These are phyloP conservation scores for Candida andamanensis DNA, from an alignment of 805 yeast genomes.

Conservation along the genomic window DNA sequence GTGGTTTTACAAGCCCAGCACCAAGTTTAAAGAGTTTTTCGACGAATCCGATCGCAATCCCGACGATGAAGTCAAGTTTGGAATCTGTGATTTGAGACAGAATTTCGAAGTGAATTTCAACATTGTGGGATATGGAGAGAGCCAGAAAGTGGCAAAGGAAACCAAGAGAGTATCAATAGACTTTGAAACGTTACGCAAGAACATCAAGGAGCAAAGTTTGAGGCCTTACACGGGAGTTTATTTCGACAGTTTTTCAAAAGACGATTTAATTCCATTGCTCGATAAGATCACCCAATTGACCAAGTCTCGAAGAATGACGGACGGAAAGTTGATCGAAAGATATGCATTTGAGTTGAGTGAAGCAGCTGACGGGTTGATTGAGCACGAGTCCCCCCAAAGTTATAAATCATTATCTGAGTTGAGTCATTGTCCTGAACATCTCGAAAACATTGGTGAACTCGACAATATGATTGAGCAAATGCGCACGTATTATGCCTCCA, in stretches of 20 bases:
- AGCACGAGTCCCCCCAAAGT: not conserved
- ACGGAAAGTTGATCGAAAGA: slow-evolving; percentile 17
- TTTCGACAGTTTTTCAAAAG: slow-evolving; percentile 4
- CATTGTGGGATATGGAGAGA: slow-evolving; percentile 4
- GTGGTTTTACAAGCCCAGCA: slow-evolving; percentile 1
- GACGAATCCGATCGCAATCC: no score
- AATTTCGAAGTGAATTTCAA: slow-evolving; percentile 7
- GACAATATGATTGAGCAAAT: slow-evolving; percentile 38
- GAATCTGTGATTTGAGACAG: slow-evolving; percentile 7
- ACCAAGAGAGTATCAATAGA: slow-evolving; percentile 1
- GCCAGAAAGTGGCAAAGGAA: not conserved
- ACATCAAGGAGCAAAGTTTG: not conserved
- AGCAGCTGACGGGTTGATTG: slow-evolving; percentile 8
- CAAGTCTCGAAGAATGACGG: not conserved
- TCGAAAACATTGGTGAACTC: slow-evolving; percentile 26
- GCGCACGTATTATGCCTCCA: slow-evolving; percentile 18
- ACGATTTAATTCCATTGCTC: slow-evolving; percentile 5
- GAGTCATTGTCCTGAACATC: slow-evolving; percentile 18
- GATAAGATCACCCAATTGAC: slow-evolving; percentile 2
- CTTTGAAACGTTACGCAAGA: slow-evolving; percentile 1
- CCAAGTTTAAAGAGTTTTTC: no score
- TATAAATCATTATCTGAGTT: slow-evolving; percentile 16
- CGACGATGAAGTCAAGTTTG: slow-evolving; percentile 1
- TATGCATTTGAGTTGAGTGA: slow-evolving; percentile 26
- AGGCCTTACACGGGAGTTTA: slow-evolving; percentile 2